Evolutionary conservation across 768 basidiomycete genomes (phyloP), one percentile per base, ranked within the genome.

Genomic region (Hypholoma sublateritium): DNA sequence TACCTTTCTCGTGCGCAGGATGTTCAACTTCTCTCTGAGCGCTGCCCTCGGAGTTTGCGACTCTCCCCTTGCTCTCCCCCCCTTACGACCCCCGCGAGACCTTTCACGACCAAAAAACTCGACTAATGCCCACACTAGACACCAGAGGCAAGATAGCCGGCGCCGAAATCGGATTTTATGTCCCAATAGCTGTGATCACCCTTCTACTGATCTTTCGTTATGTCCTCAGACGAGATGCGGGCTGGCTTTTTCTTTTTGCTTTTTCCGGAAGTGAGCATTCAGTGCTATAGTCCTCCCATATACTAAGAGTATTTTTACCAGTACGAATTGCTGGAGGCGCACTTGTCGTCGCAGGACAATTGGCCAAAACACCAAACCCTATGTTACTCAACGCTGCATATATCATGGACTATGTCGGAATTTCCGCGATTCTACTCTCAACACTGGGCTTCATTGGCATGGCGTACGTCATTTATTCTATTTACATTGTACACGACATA

Each of bases 161-260:
- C 1, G 84, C 82, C 5, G 75, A 82, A 60, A 74, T 90, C 44
- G 81, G 70, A 13, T 80, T 85, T 58, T 89, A 88, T 68, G 64
- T 79, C 25, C 88, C 86, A 24, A 67, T 88, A 62, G 67, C 80
- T 19, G 58, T 74, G 50, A 51, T 85, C 36, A 75, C 82, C 1
- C 28, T 79, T 47, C 66, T 77, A 41, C 68, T 87, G 46, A 69
- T 77, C 47, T 64, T 77, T 49, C 81, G 77, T 32, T 84, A 88
- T 74, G 82, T 79, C 37, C 76, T 87, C 61, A 69, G 80, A 55
- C 75, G 78, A 42, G 80, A 85, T 67, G 82, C 78, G 28, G 88
- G 85, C 57, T 90, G 86, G 86, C 68, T 88, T n/a, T 81, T 82
- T 59, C 74, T 89, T n/a, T 74, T 81, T 44, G 69, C 86, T 12